These are phyloP conservation scores for Hsuehochloa calcarea DNA, from an alignment of 176 grass and related monocot genomes.

Conservation along the genomic window DNA sequence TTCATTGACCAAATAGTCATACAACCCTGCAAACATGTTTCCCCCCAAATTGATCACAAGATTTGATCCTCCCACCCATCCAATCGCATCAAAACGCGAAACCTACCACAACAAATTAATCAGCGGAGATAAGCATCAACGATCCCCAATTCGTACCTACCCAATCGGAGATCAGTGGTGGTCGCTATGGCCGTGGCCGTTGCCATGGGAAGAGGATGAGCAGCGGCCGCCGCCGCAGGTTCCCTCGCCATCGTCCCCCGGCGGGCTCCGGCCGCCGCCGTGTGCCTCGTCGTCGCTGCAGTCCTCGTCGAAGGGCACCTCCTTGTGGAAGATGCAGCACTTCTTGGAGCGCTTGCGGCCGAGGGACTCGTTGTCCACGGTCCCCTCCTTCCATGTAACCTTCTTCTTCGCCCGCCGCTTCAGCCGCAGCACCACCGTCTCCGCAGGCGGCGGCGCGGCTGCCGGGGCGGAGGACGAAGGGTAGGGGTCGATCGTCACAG, in stretches of 20 bases:
- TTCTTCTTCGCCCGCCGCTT: conserved; percentile 79
- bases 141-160: background rate
- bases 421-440: conserved; percentile 73
- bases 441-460: conserved; percentile 13
- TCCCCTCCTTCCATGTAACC: conserved; percentile 94
- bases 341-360: conserved; percentile 94
- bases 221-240: conserved; percentile 6
- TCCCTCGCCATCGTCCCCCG: conserved; percentile 30
- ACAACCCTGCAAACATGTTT: background rate
- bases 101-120: background rate
- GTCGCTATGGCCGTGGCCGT: conserved; percentile 9
- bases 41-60: background rate
- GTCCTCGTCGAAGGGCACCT: conserved; percentile 90
- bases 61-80: background rate
- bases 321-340: conserved; percentile 98
- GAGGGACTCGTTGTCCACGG: conserved; percentile 93
- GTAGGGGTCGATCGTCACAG: conserved; percentile 44
- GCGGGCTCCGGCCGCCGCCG: conserved; percentile 4
- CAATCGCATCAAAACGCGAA: background rate
- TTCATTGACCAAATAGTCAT: background rate
- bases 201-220: conserved; percentile 47
- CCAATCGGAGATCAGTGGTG: conserved; percentile 23
- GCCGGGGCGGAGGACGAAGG: conserved; percentile 21
- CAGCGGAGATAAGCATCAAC: background rate
- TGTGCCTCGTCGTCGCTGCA: conserved; percentile 79